phyloP scores from a whole-genome alignment of 2,329 filamentous ascomycete species.

The Penicillium sp. region DNA sequence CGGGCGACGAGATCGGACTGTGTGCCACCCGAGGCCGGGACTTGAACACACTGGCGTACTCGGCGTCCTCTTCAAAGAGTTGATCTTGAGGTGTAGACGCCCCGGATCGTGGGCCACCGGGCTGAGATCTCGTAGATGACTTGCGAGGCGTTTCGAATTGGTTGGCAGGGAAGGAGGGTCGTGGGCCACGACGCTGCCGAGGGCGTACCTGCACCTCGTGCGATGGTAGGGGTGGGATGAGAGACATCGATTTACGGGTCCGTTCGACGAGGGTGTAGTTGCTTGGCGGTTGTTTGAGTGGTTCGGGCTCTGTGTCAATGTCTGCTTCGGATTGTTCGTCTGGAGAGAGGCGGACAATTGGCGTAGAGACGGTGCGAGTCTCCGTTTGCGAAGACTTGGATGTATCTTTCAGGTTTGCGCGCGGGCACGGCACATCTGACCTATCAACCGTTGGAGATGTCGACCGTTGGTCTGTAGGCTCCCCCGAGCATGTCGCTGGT shows the following conservation, averaged over 20 bases:
- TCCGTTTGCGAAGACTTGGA: constrained; percentile 3
- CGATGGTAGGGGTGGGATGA: constrained; percentile 46
- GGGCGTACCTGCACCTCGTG: constrained; percentile 21
- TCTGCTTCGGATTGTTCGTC: constrained; percentile 7
- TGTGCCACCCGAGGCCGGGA: constrained; percentile 75
- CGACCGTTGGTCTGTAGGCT: constrained; percentile 1
- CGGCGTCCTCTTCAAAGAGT: constrained; percentile 66
- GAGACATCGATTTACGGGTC: constrained; percentile 76
- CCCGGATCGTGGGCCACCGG: constrained; percentile 23
- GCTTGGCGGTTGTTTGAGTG: constrained; percentile 17
- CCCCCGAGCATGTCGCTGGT: neutral
- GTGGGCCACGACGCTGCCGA: constrained; percentile 27
- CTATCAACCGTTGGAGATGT: neutral
- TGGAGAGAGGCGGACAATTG: constrained; percentile 14
- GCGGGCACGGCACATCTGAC: too few species aligned
- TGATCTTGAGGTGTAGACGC: constrained; percentile 61
- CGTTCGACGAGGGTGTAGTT: constrained; percentile 64
- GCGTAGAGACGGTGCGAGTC: constrained; percentile 6
- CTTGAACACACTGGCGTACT: constrained; percentile 80
- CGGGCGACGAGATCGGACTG: constrained; percentile 59
- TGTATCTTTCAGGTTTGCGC: too few species aligned
- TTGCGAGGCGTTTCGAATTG: constrained; percentile 56
- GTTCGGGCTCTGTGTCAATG: constrained; percentile 14
- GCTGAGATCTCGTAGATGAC: constrained; percentile 16
- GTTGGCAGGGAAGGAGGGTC: constrained; percentile 51